A percentile compares a stretch with the other conserved stretches of the same genome.
Evolutionary conservation across 2,329 filamentous ascomycete species (phyloP).

Genomic region (Colletotrichum sp.): DNA sequence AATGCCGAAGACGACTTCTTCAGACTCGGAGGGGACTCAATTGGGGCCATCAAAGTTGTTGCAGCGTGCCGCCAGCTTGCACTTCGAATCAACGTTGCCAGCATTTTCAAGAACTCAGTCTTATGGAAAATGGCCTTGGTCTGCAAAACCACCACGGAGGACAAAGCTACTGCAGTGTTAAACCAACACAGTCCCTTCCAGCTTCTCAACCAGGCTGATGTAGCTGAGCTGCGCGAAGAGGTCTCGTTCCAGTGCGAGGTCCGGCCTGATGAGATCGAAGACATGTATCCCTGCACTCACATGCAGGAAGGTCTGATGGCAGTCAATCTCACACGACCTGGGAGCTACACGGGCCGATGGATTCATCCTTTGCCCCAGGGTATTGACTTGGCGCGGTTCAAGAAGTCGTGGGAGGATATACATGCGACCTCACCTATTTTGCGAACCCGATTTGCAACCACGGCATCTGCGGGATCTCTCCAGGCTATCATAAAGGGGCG

Average conservation of each 20-base stretch:
- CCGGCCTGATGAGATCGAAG: constrained; percentile 4
- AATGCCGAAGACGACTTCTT: constrained; percentile 31
- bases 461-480: constrained; percentile 41
- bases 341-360: constrained; percentile 22
- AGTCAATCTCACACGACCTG: constrained; percentile 23
- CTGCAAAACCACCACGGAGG: background rate
- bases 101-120: constrained; percentile 9
- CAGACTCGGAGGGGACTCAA: constrained; percentile 26
- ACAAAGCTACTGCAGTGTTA: fast-evolving
- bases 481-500: constrained; percentile 42
- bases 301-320: constrained; percentile 26
- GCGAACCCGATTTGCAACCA: constrained; percentile 23
- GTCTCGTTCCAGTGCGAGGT: background rate
- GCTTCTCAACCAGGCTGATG: background rate
- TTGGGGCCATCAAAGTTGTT: constrained; percentile 28
- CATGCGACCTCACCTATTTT: constrained; percentile 20
- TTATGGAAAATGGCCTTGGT: constrained; percentile 1
- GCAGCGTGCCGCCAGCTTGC: background rate
- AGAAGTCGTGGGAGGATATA: constrained; percentile 20
- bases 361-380: constrained; percentile 7
- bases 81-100: constrained; percentile 2
- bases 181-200: background rate
- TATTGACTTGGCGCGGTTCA: constrained; percentile 19
- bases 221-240: background rate
- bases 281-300: constrained; percentile 25